Conservation (phyloP, 805 yeast species). For the Naumovozyma baii region DNA sequence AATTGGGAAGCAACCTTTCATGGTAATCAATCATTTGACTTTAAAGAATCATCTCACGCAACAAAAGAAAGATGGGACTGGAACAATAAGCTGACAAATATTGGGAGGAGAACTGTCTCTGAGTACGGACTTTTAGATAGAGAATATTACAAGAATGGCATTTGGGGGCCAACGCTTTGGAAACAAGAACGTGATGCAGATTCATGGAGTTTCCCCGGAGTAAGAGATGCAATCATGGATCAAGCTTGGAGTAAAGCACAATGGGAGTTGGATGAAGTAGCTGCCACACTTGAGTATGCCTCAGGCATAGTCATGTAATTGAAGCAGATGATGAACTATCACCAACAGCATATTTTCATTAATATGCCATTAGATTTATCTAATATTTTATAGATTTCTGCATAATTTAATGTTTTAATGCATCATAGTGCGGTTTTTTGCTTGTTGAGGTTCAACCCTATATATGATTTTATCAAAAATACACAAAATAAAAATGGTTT, state of each 20-base stretch:
- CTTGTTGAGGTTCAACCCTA: too few species aligned
- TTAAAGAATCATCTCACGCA: constrained; percentile 56
- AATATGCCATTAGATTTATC: too few species aligned
- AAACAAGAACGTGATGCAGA: constrained; percentile 33
- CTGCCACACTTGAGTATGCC: constrained; percentile 25
- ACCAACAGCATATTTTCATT: too few species aligned
- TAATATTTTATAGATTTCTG: too few species aligned
- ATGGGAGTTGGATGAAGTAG: constrained; percentile 36
- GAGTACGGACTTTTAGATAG: constrained; percentile 39
- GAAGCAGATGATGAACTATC: too few species aligned
- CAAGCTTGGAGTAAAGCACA: constrained; percentile 47
- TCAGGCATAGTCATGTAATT: constrained; percentile 18
- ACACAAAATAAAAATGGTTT: too few species aligned
- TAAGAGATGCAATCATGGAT: constrained; percentile 55
- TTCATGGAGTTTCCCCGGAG: constrained; percentile 57
- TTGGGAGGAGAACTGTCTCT: constrained; percentile 43
- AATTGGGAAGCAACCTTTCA: constrained; percentile 42
- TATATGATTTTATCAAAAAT: too few species aligned
- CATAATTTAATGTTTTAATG: too few species aligned
- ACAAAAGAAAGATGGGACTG: constrained; percentile 65
- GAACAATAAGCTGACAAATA: constrained; percentile 50
- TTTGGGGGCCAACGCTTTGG: constrained; percentile 57
- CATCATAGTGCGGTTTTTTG: too few species aligned
- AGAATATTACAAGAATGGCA: constrained; percentile 55
- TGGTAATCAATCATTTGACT: constrained; percentile 32